Base-by-base conservation (phyloP, 108 stramenopile species). In the Discostella pseudostelligera region DNA sequence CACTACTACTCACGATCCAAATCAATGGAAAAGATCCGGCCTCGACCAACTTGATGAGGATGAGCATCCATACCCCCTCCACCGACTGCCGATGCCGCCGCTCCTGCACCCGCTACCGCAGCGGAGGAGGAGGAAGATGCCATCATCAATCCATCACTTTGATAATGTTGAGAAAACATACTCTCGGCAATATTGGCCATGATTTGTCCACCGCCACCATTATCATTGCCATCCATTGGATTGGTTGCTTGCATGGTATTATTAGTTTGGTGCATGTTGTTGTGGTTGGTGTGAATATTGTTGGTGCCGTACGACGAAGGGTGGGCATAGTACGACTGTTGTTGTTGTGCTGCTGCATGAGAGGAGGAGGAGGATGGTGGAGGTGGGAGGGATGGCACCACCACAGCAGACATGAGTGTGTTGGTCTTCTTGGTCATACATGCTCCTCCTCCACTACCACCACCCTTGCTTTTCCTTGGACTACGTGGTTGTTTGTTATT, bases 1-100 rank as follows among this genome's bases (percentile, higher is more conserved):
- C n/a, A n/a, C n/a, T n/a, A n/a, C n/a, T 22, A 84, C 84, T 84
- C 70, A 84, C 84, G 84, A 74, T 92, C 90, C 49, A 92, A 56
- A 67, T 92, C 91, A 54, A 92, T 88, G 4, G 91, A 92, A 51
- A 89, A 89, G 28, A 89, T 84, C n/a, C 91, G 46, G 22, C 67
- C 72, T 42, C 65, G 36, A 28, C 49, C 58, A 39, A 39, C 26
- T 48, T 29, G 56, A 22, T 65, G 17, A 45, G 51, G 22, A 39
- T 35, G 35, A 40, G 36, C 36, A 42, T 62, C 28, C 45, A 32
- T 32, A 3, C 32, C 32, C 3, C 32, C 32, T 32, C 32, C 32
- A 32, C 32, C 32, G 3, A 32, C 32, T 4, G 32, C 32, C 32
- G 4, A 32, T 32, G 32, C 49, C n/a, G 26, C 12, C 3, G 4